Base-by-base conservation (phyloP, 2,329 filamentous ascomycete species). In the Aureobasidium pullulans region DNA sequence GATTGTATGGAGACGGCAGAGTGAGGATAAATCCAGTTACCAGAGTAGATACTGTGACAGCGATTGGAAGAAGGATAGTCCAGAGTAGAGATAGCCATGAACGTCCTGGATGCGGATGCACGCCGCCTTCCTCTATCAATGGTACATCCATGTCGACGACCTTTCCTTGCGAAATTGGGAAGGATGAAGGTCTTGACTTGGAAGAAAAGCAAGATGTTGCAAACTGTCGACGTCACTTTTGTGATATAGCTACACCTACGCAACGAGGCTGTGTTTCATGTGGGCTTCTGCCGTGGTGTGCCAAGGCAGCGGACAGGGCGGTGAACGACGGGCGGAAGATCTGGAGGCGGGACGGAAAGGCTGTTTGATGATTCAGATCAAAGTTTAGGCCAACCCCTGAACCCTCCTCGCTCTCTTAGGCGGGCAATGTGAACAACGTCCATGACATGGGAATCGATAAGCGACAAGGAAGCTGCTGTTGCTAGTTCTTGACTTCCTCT, bases 1-100 rank as follows among this genome's bases (percentile, higher is more conserved):
- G 71, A 37, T 72, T 71, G 71, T 83, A 84, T 64, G 77, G 75
- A 23, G 77, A 76, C 1, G 83, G 83, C 13, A 83, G 70, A 7
- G 78, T 75, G 54, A 83, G 62, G 29, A 85, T 75, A 39, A 82
- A 67, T 42, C 81, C 62, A 7, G 78, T 79, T 64, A 84, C 66
- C 10, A 75, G 65, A 3, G 75, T 79, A 15, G 78, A 80, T 11
- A 57, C 16, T 15, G 19, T 47, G 43, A 57, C 42, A 4, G 70
- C 69, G n/a, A 75, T 62, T 28, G 69, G 68, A 44, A 83, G 64
- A 8, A 69, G 65, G 61, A 78, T 19, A 49, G 74, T 70, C 68
- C 68, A 69, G 13, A 60, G 37, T 15, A 64, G 49, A 23, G 46
- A 62, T 37, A 56, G 39, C 50, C 50, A 54, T n/a, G 50, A 54